Evolutionary conservation across 1,284 basidiomycete genomes (phyloP), one percentile per base, ranked within the genome.

Genomic region (Heterobasidion irregulare): DNA sequence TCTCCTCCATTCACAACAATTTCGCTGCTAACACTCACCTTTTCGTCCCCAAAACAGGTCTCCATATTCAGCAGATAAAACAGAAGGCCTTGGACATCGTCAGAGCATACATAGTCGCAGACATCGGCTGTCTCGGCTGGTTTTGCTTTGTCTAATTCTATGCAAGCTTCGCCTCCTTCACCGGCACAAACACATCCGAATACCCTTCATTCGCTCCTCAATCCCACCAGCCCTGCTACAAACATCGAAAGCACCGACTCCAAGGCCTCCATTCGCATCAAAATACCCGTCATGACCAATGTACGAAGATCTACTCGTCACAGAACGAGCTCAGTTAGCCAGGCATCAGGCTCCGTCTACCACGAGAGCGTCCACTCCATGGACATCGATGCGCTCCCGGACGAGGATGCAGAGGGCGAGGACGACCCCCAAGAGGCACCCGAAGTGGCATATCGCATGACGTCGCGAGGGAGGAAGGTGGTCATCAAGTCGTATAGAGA

Each of bases 281-380:
- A 60, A 47, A 53, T 67, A 9, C 65, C 59, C 26, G 50, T 61
- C 33, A 69, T 69, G 69, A 59, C 62, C 12, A 16, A 16, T 32
- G 32, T 68, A 18, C 62, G 59, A 18, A 66, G 64, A 41, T 68
- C 66, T 47, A 59, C 32, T 62, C 65, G 51, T 54, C 32, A 53
- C 46, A 43, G 53, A n/a, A 60, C 34, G 58, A 64, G 47, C 16
- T 57, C 56, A 33, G 45, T 58, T 16, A 61, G 66, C 57, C 18
- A 56, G 16, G 64, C 79, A n/a, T 86, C 84, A 26, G 80, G 83
- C 49, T 87, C 85, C 33, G 83, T 86, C 62, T 87, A 87, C 65
- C 75, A 80, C 60, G 78, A 72, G 58, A 83, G 81, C 63, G 79
- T 82, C 58, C 75, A 75, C 60, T 79, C 77, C 12, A 63, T 70